Base-by-base conservation (phyloP, 2,329 filamentous ascomycete genomes). In the Macrophomina tecta region DNA sequence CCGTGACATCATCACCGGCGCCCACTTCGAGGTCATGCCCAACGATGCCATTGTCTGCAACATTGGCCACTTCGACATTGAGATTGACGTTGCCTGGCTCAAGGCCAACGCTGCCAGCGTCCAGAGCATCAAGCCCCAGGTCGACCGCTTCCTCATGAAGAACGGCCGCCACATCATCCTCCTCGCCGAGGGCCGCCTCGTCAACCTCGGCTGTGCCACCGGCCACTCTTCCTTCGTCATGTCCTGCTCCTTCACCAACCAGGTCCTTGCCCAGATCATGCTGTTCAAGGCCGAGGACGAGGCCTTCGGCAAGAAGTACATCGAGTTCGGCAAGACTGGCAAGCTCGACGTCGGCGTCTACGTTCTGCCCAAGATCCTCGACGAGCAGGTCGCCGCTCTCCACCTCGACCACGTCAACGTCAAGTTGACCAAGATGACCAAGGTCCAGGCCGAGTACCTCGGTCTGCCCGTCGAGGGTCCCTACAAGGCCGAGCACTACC, bases 161-260 rank as follows among this genome's bases (percentile, higher is more conserved):
- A 95, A 82, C 84, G 95, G 95, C 84, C 90, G 92, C 77, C 91
- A 98, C 89, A 94, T 99, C 87, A 97, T 99, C 84, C 93, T 99
- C 77, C 90, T 99, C 72, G 95, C 95, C 71, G 95, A 98, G 87
- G 95, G 95, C 75, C 94, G 95, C 87, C 91, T 99, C 72, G 95
- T 99, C 86, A 99, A 99, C 91, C 88, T 99, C 76, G 95, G 95
- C 83, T 99, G 95, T 84, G 95, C 95, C 80, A 99, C 95, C 72
- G 95, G 95, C 74, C 95, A 99, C 91, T 97, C 94, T 74, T 98
- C 94, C 64, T 99, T 99, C 84, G 95, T 99, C 87, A 98, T 99
- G 95, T 97, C 94, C 76, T 99, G 95, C 91, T 98, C 94, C 72
- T 99, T 99, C 91, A 97, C 94, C 89, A 99, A 99, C 91, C 95